Evolutionary conservation across 2,329 filamentous ascomycete genomes (phyloP), one percentile per base, ranked within the genome.

Genomic region (Aciculosporium take): DNA sequence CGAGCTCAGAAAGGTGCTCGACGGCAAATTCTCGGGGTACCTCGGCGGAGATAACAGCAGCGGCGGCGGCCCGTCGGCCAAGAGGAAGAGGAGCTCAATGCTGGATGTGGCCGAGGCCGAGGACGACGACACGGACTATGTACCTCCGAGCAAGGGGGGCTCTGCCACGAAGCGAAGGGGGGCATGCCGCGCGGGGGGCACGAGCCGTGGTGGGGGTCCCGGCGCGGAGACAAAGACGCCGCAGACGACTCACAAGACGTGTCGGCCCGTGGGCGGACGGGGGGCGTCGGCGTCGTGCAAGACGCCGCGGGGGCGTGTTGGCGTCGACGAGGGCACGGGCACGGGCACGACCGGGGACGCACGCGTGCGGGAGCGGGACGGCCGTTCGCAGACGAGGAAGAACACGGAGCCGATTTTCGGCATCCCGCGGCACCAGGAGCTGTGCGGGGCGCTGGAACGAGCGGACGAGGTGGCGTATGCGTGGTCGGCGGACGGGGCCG

Each of bases 401-500:
- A 44, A 41, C 15, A 35, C 28, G n/a, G 47, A 48, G 3, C 46
- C 43, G 0, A 42, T 52, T 2, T 53, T 53, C n/a, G 51, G 51
- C n/a, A 43, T 53, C 10, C 41, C 39, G 3, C 45, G 47, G n/a
- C 31, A 46, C 13, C 46, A 48, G 1, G 42, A 33, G 6, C 40
- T 53, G 3, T 9, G 37, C 3, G 27, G 40, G 3, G 38, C 49
- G 1, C 43, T 44, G 5, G 28, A 32, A 7, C 45, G 46, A 18
- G 34, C 40, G 5, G 38, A 46, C 3, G 25, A 31, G 2, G 44
- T 41, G 2, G 42, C 47, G 10, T 56, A 52, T 34, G 49, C 53
- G 18, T 55, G 47, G 52, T 50, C 51, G 1, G 52, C 53, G 13
- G 50, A 50, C 4, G 20, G 40, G 7, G 53, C 53, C 1, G 40